Evolutionary conservation across 805 yeast species (phyloP).

Genomic region (Metschnikowia kunwiensis): DNA sequence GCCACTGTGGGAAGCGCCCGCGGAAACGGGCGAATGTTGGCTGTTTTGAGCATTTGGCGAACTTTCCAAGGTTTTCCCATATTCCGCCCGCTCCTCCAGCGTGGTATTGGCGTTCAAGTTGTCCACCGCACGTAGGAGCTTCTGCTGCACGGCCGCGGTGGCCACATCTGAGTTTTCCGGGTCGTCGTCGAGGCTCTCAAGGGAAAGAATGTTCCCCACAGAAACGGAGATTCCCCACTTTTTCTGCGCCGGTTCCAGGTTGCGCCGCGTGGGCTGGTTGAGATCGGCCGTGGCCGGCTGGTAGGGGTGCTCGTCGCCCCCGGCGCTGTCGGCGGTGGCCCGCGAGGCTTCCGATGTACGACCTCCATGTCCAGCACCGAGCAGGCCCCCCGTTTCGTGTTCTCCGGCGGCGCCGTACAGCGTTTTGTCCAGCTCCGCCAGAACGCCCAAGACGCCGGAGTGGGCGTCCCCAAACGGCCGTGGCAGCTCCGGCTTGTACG

Average conservation of each 20-base stretch:
- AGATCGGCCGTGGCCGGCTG: slow-evolving; percentile 18
- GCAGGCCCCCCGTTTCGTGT: slow-evolving; percentile 5
- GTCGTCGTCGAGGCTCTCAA: slow-evolving; percentile 1
- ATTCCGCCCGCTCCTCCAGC: slow-evolving; percentile 10
- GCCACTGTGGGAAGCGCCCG: slow-evolving; percentile 1
- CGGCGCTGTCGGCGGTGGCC: not conserved
- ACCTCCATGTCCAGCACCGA: slow-evolving; percentile 5
- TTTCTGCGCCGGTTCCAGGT: slow-evolving; percentile 17
- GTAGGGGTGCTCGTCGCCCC: slow-evolving; percentile 1
- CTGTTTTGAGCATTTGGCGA: not conserved
- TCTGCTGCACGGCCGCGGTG: slow-evolving; percentile 13
- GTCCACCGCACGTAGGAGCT: slow-evolving; percentile 18
- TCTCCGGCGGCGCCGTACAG: slow-evolving; percentile 3
- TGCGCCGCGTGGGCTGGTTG: slow-evolving; percentile 17
- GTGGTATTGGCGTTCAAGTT: slow-evolving; percentile 15
- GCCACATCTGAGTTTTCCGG: not conserved
- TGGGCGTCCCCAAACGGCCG: slow-evolving; percentile 13
- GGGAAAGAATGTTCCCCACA: slow-evolving; percentile 8
- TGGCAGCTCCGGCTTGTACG: slow-evolving; percentile 21
- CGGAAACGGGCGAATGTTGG: not conserved
- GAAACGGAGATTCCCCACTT: slow-evolving; percentile 8
- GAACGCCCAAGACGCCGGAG: not conserved
- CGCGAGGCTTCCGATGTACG: not conserved
- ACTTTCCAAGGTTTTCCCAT: no score
- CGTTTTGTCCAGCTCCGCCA: not conserved